These are phyloP conservation scores for Setomelanomma holmii DNA, from an alignment of 2,329 filamentous ascomycete genomes.

Conservation along the genomic window DNA sequence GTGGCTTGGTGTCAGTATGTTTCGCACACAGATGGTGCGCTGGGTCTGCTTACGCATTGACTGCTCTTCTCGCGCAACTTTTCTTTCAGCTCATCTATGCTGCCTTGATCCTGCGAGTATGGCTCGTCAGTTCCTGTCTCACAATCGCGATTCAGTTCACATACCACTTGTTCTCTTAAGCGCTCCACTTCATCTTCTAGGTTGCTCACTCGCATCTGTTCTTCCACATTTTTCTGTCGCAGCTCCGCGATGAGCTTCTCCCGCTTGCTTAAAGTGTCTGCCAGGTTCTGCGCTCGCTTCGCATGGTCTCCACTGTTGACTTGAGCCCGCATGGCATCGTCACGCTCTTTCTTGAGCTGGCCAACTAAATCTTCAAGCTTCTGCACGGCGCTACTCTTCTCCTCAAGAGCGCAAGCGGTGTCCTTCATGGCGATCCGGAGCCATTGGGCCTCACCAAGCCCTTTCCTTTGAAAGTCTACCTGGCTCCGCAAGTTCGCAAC, in stretches of 20 bases:
- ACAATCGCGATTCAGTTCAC: not conserved
- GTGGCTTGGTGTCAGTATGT: too few relatives aligned
- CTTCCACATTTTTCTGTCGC: conserved; percentile 15
- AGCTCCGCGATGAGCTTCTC: conserved; percentile 17
- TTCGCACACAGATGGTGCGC: too few relatives aligned
- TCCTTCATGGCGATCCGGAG: conserved; percentile 5
- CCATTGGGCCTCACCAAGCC: conserved; percentile 12
- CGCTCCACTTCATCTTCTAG: conserved; percentile 21
- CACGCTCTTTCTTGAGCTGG: conserved; percentile 3
- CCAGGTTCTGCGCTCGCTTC: conserved; percentile 4
- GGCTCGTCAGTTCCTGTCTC: too few relatives aligned
- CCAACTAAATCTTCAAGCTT: not conserved
- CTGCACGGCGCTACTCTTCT: not conserved
- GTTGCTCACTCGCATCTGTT: conserved; percentile 10
- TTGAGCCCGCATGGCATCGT: conserved; percentile 2
- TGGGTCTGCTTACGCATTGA: too few relatives aligned
- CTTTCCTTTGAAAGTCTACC: not conserved
- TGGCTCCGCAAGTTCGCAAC: not conserved
- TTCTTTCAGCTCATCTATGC: conserved; percentile 10
- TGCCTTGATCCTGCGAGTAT: conserved; percentile 5
- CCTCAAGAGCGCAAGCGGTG: not conserved
- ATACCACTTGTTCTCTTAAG: conserved; percentile 5
- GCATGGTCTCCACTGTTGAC: conserved; percentile 5
- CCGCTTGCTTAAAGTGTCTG: conserved; percentile 11
- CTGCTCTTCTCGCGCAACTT: conserved; percentile 29